phyloP scores from a whole-genome alignment of 169 alveolate genomes.

The Cryptosporidium ryanae region DNA sequence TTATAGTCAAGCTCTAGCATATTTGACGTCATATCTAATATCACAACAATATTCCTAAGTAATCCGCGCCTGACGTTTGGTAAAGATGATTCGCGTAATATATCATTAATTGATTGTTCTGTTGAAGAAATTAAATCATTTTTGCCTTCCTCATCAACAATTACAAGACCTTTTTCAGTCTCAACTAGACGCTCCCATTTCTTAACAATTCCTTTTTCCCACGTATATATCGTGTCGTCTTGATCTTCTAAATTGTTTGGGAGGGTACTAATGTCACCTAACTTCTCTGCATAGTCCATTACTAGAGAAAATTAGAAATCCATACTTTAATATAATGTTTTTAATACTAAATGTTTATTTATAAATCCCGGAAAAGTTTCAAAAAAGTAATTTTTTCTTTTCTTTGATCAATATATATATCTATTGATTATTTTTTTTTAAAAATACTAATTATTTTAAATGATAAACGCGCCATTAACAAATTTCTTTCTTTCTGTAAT shows the following conservation, averaged over 20 bases:
- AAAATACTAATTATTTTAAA: too few species aligned
- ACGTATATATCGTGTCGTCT: constrained; percentile 38
- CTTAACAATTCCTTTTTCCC: constrained; percentile 69
- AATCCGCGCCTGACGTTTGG: constrained; percentile 55
- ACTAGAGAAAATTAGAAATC: too few species aligned
- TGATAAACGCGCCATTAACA: too few species aligned
- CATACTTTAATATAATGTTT: too few species aligned
- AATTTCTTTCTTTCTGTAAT: too few species aligned
- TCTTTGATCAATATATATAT: too few species aligned
- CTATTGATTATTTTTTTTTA: too few species aligned
- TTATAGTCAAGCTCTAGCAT: constrained; percentile 71
- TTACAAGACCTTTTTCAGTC: constrained; percentile 39
- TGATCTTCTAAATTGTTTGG: background rate
- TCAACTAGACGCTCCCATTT: constrained; percentile 70
- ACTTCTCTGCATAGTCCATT: constrained; percentile 69
- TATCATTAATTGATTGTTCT: constrained; percentile 4
- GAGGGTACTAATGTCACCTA: constrained; percentile 12
- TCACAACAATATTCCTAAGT: constrained; percentile 44
- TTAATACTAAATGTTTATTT: too few species aligned
- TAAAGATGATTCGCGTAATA: background rate
- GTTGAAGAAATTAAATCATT: background rate
- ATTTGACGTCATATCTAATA: constrained; percentile 65
- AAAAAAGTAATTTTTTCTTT: too few species aligned
- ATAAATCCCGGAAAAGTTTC: too few species aligned
- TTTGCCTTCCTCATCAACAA: constrained; percentile 13